Percentiles rank a stretch among this genome's conserved stretches.
phyloP scores from a whole-genome alignment of 371 early-diverging fungal genomes.

The Thermomucor indicae-seudaticae region DNA sequence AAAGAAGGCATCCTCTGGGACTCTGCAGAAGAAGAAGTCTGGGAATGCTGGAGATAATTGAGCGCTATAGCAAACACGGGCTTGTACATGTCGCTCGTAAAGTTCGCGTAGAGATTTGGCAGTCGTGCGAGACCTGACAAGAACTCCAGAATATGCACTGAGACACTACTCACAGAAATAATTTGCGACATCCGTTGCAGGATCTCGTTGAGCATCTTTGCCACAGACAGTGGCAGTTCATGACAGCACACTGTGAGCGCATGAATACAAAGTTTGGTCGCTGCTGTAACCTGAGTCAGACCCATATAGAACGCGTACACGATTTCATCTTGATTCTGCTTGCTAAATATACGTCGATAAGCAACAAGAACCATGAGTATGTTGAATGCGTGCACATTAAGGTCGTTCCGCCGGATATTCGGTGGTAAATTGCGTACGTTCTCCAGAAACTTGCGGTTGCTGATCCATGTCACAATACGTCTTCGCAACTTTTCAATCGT shows the following conservation, averaged over 20 bases:
- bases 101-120: conserved; percentile 79
- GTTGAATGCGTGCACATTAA: conserved; percentile 64
- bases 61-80: conserved; percentile 91
- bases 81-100: conserved; percentile 79
- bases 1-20: conserved; percentile 6
- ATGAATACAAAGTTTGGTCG: conserved; percentile 80
- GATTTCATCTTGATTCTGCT: conserved; percentile 70
- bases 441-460: conserved; percentile 49
- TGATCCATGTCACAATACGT: conserved; percentile 50
- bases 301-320: conserved; percentile 78
- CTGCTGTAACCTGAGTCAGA: conserved; percentile 66
- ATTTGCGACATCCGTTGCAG: conserved; percentile 77
- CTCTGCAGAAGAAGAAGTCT: conserved; percentile 21
- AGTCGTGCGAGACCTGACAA: conserved; percentile 78
- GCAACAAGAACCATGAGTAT: conserved; percentile 68
- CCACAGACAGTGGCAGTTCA: conserved; percentile 77
- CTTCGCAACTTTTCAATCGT: conserved; percentile 51
- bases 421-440: conserved; percentile 50
- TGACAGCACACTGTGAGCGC: conserved; percentile 77
- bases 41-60: conserved; percentile 80
- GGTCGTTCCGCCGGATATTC: conserved; percentile 55
- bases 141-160: conserved; percentile 89
- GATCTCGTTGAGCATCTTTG: conserved; percentile 70
- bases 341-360: conserved; percentile 70
- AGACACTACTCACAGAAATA: conserved; percentile 76